Evolutionary conservation across 2,329 filamentous ascomycete genomes (phyloP).

Genomic region (Ascochyta fabae): DNA sequence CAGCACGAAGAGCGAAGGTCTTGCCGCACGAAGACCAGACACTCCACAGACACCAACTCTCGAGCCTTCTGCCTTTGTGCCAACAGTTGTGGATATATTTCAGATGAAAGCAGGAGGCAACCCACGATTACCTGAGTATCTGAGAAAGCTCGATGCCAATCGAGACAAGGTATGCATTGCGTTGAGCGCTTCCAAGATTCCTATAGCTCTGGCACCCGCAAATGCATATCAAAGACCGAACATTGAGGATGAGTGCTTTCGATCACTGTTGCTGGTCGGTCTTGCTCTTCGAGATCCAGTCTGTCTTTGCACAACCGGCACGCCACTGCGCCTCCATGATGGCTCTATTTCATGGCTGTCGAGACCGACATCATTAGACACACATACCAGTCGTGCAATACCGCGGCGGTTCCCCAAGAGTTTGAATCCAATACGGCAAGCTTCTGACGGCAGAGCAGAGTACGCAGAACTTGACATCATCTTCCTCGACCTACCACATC

Average conservation of each 20-base stretch:
- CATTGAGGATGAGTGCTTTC: constrained; percentile 51
- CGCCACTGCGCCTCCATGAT: constrained; percentile 42
- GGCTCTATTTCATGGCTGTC: constrained; percentile 44
- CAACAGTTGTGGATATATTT: constrained; percentile 48
- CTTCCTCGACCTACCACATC: constrained; percentile 46
- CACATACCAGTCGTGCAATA: constrained; percentile 11
- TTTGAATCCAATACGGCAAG: constrained; percentile 30
- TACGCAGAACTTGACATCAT: constrained; percentile 50
- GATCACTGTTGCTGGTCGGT: constrained; percentile 49
- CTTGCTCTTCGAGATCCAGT: constrained; percentile 52
- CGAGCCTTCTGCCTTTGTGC: constrained; percentile 19
- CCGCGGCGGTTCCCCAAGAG: constrained; percentile 23
- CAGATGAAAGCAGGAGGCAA: constrained; percentile 52
- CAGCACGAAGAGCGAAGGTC: constrained; percentile 5
- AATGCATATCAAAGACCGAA: constrained; percentile 38
- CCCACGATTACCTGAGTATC: constrained; percentile 48
- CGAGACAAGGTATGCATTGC: constrained; percentile 54
- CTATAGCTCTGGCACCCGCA: constrained; percentile 44
- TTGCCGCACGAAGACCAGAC: constrained; percentile 24
- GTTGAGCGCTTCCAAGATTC: constrained; percentile 50
- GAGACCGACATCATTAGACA: constrained; percentile 37
- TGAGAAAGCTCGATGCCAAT: constrained; percentile 51
- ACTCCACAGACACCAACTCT: constrained; percentile 18
- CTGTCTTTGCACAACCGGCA: constrained; percentile 48
- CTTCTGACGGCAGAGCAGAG: constrained; percentile 45